phyloP scores from a whole-genome alignment of 2,329 filamentous ascomycete genomes.

The Calcarisporium arbuscula region DNA sequence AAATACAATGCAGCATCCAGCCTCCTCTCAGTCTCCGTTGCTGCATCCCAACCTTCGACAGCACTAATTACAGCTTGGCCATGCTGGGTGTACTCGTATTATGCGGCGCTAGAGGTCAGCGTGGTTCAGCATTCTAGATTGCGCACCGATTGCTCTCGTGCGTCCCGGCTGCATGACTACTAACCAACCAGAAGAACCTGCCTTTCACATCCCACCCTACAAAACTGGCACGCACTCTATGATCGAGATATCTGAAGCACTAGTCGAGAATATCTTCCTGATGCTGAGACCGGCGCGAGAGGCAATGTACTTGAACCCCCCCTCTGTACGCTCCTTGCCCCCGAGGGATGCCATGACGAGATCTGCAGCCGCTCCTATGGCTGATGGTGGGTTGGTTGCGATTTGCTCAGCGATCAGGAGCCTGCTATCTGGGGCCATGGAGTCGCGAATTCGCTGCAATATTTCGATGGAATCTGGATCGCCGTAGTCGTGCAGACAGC shows the following conservation, averaged over 20 bases:
- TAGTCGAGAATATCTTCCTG: slow-evolving; percentile 11
- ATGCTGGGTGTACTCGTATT: too few relatives aligned
- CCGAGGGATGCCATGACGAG: slow-evolving; percentile 24
- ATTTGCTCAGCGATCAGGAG: slow-evolving; percentile 27
- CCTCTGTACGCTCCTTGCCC: slow-evolving; percentile 25
- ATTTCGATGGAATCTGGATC: slow-evolving; percentile 25
- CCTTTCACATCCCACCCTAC: too few relatives aligned
- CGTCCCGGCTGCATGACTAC: slow-evolving; percentile 27
- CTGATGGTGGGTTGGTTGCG: slow-evolving; percentile 18
- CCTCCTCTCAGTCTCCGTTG: too few relatives aligned
- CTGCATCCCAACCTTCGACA: too few relatives aligned
- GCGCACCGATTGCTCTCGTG: too few relatives aligned
- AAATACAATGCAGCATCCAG: too few relatives aligned
- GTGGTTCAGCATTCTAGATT: too few relatives aligned
- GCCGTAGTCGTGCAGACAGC: slow-evolving; percentile 31
- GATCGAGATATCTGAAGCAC: slow-evolving; percentile 10
- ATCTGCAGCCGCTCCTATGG: slow-evolving; percentile 19
- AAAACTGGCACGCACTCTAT: slow-evolving; percentile 12
- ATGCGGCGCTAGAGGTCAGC: too few relatives aligned
- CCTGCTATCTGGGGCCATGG: slow-evolving; percentile 24
- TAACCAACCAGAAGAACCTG: slow-evolving; percentile 17
- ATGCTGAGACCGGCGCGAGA: slow-evolving; percentile 20
- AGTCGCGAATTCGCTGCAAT: slow-evolving; percentile 19
- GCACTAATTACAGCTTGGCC: too few relatives aligned
- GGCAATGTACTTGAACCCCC: slow-evolving; percentile 18